Evolutionary conservation across 345 rosid species (phyloP).

Genomic region (Euphorbia pulcherrima): DNA sequence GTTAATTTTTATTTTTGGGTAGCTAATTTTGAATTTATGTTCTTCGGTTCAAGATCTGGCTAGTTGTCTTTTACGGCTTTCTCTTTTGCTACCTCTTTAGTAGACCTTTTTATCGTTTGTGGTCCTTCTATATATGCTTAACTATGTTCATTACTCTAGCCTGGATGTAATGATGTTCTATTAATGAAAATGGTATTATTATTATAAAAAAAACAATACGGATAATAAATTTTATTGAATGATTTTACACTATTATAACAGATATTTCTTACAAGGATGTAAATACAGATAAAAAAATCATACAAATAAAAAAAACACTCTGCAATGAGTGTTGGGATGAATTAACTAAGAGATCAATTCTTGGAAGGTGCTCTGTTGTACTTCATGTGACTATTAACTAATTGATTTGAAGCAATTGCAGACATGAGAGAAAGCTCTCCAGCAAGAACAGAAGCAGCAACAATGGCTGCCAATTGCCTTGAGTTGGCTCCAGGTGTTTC

Average conservation of each 20-base stretch:
- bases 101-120: too few relatives aligned
- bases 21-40: too few relatives aligned
- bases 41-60: too few relatives aligned
- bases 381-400: constrained; percentile 42
- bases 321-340: not conserved
- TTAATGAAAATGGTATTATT: too few relatives aligned
- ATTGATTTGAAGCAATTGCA: constrained; percentile 41
- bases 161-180: too few relatives aligned
- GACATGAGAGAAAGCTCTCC: constrained; percentile 58
- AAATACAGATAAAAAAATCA: not conserved
- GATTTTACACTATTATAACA: not conserved
- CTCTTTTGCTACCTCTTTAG: too few relatives aligned
- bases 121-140: too few relatives aligned
- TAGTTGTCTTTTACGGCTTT: too few relatives aligned
- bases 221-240: not conserved
- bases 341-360: not conserved
- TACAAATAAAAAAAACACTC: not conserved
- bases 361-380: constrained; percentile 35
- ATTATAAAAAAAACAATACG: not conserved
- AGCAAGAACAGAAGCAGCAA: constrained; percentile 50
- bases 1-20: too few relatives aligned
- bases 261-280: not conserved
- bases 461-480: constrained; percentile 43
- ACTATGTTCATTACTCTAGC: too few relatives aligned
- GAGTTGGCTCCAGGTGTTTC: constrained; percentile 41